These are phyloP conservation scores for Lipomyces japonicus DNA, from an alignment of 805 yeast genomes.

Conservation along the genomic window DNA sequence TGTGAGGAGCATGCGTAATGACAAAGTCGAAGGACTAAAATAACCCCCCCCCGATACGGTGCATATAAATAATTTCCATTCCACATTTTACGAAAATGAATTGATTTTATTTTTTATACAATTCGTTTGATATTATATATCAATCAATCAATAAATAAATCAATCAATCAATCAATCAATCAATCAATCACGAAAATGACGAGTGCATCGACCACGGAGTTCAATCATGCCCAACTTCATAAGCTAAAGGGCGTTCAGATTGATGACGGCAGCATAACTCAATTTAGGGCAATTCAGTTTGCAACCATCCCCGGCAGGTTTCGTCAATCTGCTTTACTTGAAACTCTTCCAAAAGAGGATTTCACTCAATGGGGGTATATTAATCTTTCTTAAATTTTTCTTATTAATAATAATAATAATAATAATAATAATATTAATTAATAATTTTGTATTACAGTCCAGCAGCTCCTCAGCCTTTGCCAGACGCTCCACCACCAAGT, in stretches of 20 bases:
- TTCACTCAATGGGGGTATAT: constrained; percentile 11
- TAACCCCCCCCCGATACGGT: too few relatives aligned
- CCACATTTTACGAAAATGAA: too few relatives aligned
- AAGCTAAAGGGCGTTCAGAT: constrained; percentile 6
- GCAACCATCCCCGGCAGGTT: constrained; percentile 12
- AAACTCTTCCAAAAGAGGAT: constrained; percentile 3
- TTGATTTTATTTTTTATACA: too few relatives aligned
- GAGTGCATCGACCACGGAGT: neutral
- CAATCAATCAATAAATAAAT: too few relatives aligned
- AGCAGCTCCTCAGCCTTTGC: neutral
- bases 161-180: too few relatives aligned
- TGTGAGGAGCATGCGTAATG: too few relatives aligned
- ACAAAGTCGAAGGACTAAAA: too few relatives aligned
- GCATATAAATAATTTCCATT: too few relatives aligned
- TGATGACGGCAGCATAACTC: constrained; percentile 6
- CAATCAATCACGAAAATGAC: too few relatives aligned
- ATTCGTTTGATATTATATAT: too few relatives aligned
- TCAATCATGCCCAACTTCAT: constrained; percentile 9
- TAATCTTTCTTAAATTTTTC: neutral
- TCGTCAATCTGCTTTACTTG: constrained; percentile 12
- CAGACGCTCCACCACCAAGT: neutral
- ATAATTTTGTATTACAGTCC: neutral
- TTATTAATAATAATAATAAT: neutral
- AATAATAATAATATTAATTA: neutral
- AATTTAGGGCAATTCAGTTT: constrained; percentile 16